Base-by-base conservation (phyloP, 75 land plant genomes). In the Pinus albicaulis region DNA sequence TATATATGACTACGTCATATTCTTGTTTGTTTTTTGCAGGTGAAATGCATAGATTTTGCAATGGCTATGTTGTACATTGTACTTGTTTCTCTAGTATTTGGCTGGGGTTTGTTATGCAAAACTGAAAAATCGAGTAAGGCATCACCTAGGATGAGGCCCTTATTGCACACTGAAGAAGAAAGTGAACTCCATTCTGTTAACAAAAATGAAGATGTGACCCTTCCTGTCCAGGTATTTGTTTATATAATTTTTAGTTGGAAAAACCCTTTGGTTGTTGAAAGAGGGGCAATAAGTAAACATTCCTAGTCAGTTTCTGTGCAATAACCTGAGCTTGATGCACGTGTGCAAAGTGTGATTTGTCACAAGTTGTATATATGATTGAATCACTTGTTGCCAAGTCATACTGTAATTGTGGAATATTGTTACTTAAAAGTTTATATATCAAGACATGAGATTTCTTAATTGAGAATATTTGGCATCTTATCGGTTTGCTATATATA, bases 41-140 rank as follows among this genome's bases (percentile, higher is more conserved):
- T 85, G 44, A 84, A 85, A 80, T 96, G 99, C 76, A 41, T 96
- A 75, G 92, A 90, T 64, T 63, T 96, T 76, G 72, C 92, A 22
- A 63, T 96, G 73, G 66, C 87, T 28, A 79, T 89, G 70, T 53
- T 90, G 41, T 96, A 92, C 66, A 74, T 90, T 28, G 58, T 90
- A n/a, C 53, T 94, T 68, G 83, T 87, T 57, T 82, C 86, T 72
- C 62, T 79, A 56, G 84, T 95, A 78, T 71, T 95, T 65, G 90
- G 87, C 23, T 95, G 95, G 95, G 83, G 91, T 59, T 82, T 85
- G 10, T 76, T 80, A 57, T 62, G 82, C 53, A 74, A 77, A 25
- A 78, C 31, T 72, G 61, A 36, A 74, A 56, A 77, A 72, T 71
- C 55, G 74, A 81, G 53, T 14, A 79, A 52, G 74, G 55, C 74